A percentile compares a stretch with the other conserved stretches of the same genome.
These are phyloP conservation scores for Penicillium bialowiezense DNA, from an alignment of 495 filamentous ascomycete genomes.

Conservation along the genomic window DNA sequence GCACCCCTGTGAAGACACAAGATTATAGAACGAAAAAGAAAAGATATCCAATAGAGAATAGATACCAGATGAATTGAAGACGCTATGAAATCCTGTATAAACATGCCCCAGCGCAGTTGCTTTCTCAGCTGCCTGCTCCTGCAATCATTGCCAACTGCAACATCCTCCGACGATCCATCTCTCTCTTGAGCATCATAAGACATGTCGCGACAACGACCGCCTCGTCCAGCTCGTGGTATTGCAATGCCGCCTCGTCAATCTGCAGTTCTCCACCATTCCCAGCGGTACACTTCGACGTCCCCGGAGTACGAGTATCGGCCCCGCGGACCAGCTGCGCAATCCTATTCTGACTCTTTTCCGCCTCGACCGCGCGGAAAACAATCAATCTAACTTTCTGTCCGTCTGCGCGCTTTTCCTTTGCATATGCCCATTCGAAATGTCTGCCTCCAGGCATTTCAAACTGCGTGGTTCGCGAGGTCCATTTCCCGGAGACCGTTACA, in stretches of 20 bases:
- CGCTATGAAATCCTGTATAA: background rate
- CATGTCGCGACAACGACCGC: constrained; percentile 50
- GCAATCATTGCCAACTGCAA: constrained; percentile 43
- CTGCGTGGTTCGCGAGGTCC: constrained; percentile 33
- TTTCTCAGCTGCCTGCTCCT: constrained; percentile 15
- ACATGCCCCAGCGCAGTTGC: background rate
- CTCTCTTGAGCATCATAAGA: constrained; percentile 56
- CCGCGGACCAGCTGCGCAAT: constrained; percentile 48
- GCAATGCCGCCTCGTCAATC: constrained; percentile 33
- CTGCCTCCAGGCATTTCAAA: constrained; percentile 37
- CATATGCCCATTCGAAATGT: constrained; percentile 51
- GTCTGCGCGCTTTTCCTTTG: constrained; percentile 28
- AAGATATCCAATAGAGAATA: constrained; percentile 6
- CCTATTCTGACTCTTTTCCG: background rate
- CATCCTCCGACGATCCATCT: constrained; percentile 52
- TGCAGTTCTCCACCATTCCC: constrained; percentile 53
- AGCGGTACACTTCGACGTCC: constrained; percentile 36
- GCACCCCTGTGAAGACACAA: background rate
- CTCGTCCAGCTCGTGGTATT: constrained; percentile 25
- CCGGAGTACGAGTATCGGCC: constrained; percentile 38
- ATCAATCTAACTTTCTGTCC: constrained; percentile 30
- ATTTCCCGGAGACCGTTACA: constrained; percentile 17
- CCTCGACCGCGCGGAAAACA: constrained; percentile 23
- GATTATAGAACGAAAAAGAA: background rate
- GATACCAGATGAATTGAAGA: background rate